phyloP scores from a whole-genome alignment of 495 filamentous ascomycete genomes.

The Apiosordaria backusii region DNA sequence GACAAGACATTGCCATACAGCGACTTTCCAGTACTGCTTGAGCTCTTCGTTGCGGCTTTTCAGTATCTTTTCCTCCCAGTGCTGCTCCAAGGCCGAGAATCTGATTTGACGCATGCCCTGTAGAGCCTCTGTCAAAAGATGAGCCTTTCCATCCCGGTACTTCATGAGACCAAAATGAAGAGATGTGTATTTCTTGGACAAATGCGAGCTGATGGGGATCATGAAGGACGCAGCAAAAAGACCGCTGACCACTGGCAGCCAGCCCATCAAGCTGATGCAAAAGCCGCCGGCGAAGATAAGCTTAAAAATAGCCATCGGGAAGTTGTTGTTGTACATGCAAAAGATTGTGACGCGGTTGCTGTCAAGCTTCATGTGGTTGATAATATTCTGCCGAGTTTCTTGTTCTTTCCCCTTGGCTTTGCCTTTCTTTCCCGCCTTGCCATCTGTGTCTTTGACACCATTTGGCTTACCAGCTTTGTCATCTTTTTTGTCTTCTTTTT shows the following conservation, averaged over 20 bases:
- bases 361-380: conserved; percentile 41
- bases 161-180: conserved; percentile 66
- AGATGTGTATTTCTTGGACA: conserved; percentile 53
- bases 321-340: conserved; percentile 53
- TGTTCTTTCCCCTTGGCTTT: conserved; percentile 13
- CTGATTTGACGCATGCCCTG: conserved; percentile 75
- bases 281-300: conserved; percentile 56
- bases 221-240: conserved; percentile 52
- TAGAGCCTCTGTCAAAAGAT: conserved; percentile 64
- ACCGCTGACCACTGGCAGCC: conserved; percentile 58
- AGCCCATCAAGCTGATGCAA: conserved; percentile 60
- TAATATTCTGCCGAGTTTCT: conserved; percentile 25
- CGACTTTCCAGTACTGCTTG: conserved; percentile 52
- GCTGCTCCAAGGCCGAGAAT: conserved; percentile 63
- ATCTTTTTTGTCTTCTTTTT: conserved; percentile 32
- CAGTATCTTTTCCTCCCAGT: conserved; percentile 63
- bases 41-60: conserved; percentile 59
- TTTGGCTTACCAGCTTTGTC: conserved; percentile 4
- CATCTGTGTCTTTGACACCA: background rate
- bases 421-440: background rate
- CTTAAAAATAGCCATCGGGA: conserved; percentile 50
- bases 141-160: conserved; percentile 62
- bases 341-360: conserved; percentile 60
- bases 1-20: conserved; percentile 47
- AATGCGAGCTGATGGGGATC: conserved; percentile 56